These are phyloP conservation scores for Mucuna pruriens DNA, from an alignment of 306 rosid genomes.

Conservation along the genomic window DNA sequence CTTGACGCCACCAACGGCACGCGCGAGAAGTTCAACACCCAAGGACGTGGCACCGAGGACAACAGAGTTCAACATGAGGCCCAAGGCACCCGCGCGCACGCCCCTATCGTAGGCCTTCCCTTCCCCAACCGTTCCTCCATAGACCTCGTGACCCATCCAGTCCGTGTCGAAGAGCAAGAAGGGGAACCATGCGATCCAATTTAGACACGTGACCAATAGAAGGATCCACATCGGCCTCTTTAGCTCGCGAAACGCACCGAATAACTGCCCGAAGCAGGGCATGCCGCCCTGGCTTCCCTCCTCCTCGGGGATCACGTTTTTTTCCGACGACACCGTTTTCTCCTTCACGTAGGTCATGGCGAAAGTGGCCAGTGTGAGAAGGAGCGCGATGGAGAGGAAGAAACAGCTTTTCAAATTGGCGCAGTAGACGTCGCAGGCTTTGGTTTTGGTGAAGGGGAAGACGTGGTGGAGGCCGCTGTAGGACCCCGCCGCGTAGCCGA, in stretches of 20 bases:
- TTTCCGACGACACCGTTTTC: neutral
- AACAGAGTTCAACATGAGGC: slow-evolving; percentile 77
- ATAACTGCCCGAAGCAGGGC: slow-evolving; percentile 60
- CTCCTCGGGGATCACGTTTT: neutral
- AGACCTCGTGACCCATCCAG: slow-evolving; percentile 96
- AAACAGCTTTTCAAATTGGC: slow-evolving; percentile 84
- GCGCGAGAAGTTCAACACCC: slow-evolving; percentile 54
- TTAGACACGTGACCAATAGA: slow-evolving; percentile 76
- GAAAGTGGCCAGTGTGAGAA: slow-evolving; percentile 23
- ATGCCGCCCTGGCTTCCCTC: neutral
- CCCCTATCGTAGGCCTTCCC: slow-evolving; percentile 60
- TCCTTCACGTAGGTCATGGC: slow-evolving; percentile 64
- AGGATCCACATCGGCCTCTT: slow-evolving; percentile 76
- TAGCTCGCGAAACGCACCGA: slow-evolving; percentile 60
- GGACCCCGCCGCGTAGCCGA: slow-evolving; percentile 79
- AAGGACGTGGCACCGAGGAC: slow-evolving; percentile 69
- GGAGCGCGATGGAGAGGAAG: slow-evolving; percentile 65
- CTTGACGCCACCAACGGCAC: slow-evolving; percentile 72
- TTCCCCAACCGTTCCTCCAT: slow-evolving; percentile 66
- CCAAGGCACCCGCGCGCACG: slow-evolving; percentile 76
- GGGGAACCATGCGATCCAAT: slow-evolving; percentile 95
- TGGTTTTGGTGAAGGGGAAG: slow-evolving; percentile 68
- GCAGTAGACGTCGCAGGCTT: slow-evolving; percentile 78
- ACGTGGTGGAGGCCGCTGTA: slow-evolving; percentile 47
- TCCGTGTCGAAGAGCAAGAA: slow-evolving; percentile 88